Base-by-base conservation (phyloP, 495 filamentous ascomycete species). In the Talaromyces adpressus region DNA sequence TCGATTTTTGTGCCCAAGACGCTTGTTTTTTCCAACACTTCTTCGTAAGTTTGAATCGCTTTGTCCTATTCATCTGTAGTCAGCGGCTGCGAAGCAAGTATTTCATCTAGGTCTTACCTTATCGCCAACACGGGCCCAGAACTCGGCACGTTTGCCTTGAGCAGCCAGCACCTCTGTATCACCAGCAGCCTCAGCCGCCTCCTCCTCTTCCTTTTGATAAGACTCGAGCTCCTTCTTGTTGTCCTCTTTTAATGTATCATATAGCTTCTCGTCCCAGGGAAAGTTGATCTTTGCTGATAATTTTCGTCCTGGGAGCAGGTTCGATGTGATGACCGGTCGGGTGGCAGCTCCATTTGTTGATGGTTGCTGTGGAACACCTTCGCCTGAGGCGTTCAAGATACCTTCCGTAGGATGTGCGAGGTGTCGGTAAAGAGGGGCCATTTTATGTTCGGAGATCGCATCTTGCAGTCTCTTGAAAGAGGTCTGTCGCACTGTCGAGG, bases 1-100 rank as follows among this genome's bases (percentile, higher is more conserved):
- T 98, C 94, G 68, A 98, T 98, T 78, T 96, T 97, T 62, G 89
- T 95, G 65, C 95, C 94, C 18, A 98, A 84, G 67, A 96, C 88
- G 63, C 91, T 89, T 20, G 91, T 97, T 79, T 97, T 97, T 67
- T 95, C 91, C 65, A 96, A 89, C 27, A 98, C 84, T 64, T 88
- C 87, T 79, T 98, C 94, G 80, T 93, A 93, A 30, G 91, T 85
- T 52, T 90, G 85, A 69, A 98, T 87, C 9, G 94, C 90, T 86
- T 93, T 91, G 69, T 98, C 94, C 93, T 97, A 27, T 27, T 27
- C 25, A 27, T 27, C 25, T 27, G 25, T 27, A 27, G 25, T 27
- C 25, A 27, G 25, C 25, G 25, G 4, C 25, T 27, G 25, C 25
- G 25, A 27, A 27, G 25, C 25, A 27, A 27, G 25, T 27, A 27